Conservation (phyloP, 139 green algal species). For the Tetradesmus obliquus region DNA sequence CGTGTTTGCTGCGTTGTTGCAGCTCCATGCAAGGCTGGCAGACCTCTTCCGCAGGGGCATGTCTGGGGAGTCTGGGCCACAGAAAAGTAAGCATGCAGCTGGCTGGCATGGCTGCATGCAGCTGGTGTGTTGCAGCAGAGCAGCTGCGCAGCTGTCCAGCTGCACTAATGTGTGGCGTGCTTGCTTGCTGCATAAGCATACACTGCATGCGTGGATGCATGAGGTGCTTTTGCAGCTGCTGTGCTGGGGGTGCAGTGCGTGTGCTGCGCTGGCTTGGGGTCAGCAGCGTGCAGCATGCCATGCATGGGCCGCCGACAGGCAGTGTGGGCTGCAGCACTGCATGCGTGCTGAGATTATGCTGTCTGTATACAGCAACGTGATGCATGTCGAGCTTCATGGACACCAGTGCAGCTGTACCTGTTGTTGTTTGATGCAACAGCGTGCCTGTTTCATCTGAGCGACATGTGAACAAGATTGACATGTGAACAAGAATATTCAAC, state of each 20-base stretch:
- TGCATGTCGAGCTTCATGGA: too few species aligned
- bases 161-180: neutral
- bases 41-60: constrained; percentile 28
- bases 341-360: too few species aligned
- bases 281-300: neutral
- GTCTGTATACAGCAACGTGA: neutral
- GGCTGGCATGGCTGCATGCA: neutral
- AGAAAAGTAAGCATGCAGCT: constrained; percentile 31
- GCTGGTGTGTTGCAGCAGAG: neutral
- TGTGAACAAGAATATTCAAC: too few species aligned
- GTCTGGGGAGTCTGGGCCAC: constrained; percentile 37
- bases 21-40: constrained; percentile 30
- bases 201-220: neutral
- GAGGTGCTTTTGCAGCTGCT: neutral
- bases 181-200: neutral
- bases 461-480: neutral
- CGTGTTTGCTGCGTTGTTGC: neutral
- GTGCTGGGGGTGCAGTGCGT: neutral
- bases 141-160: neutral
- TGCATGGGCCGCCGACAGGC: neutral
- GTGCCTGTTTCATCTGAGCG: neutral
- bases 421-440: neutral
- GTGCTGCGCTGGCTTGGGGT: neutral
- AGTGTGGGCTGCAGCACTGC: neutral
- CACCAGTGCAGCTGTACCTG: neutral